Conservation (phyloP, 371 early-diverging fungal species). For the Catenaria anguillulae region DNA sequence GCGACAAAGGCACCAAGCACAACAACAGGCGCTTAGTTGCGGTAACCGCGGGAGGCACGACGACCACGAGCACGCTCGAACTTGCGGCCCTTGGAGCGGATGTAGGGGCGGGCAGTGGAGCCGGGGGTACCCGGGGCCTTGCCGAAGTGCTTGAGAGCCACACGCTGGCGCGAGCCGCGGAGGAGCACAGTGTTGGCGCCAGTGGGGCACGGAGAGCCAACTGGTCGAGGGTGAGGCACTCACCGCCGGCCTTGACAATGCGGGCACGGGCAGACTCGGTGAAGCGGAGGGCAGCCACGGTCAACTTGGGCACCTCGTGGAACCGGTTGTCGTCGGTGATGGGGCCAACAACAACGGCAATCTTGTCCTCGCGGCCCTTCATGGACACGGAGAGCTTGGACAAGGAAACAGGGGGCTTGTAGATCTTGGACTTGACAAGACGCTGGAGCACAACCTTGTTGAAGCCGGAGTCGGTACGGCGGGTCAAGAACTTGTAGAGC, state of each 20-base stretch:
- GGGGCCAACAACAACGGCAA: conserved; percentile 84
- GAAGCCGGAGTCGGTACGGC: conserved; percentile 94
- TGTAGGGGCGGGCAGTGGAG: conserved; percentile 80
- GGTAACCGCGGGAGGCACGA: conserved; percentile 89
- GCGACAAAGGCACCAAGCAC: too few relatives aligned
- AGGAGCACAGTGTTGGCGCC: conserved; percentile 90
- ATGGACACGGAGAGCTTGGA: conserved; percentile 68
- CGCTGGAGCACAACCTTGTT: conserved; percentile 97
- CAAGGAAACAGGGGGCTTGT: conserved; percentile 88
- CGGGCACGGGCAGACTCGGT: conserved; percentile 91
- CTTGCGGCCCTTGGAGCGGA: conserved; percentile 98
- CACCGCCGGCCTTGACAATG: conserved; percentile 96
- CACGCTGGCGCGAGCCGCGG: conserved; percentile 85
- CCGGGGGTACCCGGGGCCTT: conserved; percentile 65
- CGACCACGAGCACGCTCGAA: conserved; percentile 98
- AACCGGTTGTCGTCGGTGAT: conserved; percentile 93
- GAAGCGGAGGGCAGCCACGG: conserved; percentile 86
- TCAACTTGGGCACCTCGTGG: conserved; percentile 85
- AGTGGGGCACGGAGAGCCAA: conserved; percentile 93
- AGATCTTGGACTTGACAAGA: conserved; percentile 92
- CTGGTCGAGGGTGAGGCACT: conserved; percentile 94
- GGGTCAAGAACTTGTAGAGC: conserved; percentile 96
- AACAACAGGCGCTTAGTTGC: conserved; percentile 36
- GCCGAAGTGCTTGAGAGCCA: conserved; percentile 93
- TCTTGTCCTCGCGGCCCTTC: conserved; percentile 53